Percentiles rank a stretch among this genome's conserved stretches.
These are phyloP conservation scores for Elongisporangium senticosum DNA, from an alignment of 352 stramenopile species.

Conservation along the genomic window DNA sequence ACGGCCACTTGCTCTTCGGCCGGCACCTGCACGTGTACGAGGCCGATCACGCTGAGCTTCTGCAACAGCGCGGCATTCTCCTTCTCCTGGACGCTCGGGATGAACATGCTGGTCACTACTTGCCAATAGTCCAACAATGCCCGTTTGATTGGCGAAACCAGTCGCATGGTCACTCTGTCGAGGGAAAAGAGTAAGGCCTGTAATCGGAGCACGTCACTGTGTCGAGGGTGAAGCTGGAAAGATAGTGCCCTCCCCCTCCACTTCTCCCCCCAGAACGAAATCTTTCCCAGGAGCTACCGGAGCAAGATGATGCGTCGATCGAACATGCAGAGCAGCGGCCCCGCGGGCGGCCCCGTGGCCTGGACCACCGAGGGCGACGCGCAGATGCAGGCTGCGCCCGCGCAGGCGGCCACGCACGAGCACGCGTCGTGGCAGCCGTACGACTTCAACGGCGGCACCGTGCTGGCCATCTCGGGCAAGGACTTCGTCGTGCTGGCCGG, in stretches of 20 bases:
- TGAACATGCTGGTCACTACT: background rate
- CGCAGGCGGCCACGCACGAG: constrained; percentile 29
- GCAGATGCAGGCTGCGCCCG: constrained; percentile 14
- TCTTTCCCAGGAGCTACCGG: background rate
- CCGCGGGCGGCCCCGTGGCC: constrained; percentile 21
- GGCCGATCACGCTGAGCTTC: constrained; percentile 41
- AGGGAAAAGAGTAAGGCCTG: background rate
- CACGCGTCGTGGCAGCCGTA: constrained; percentile 75
- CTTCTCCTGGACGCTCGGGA: background rate
- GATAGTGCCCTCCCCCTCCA: background rate
- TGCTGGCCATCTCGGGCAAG: constrained; percentile 90
- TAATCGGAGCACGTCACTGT: background rate
- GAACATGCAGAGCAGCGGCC: background rate
- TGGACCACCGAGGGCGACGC: constrained; percentile 60
- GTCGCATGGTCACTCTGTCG: background rate
- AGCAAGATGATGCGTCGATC: background rate
- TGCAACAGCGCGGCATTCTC: constrained; percentile 13
- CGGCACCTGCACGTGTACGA: constrained; percentile 32
- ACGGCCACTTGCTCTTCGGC: constrained; percentile 21
- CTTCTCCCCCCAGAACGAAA: background rate
- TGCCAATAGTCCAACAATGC: too few species aligned
- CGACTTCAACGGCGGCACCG: constrained; percentile 82
- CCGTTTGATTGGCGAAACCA: background rate
- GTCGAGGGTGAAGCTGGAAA: background rate
- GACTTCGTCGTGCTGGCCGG: constrained; percentile 96